Percentiles rank a stretch among this genome's conserved stretches.
Conservation (phyloP, 177 flowering plant genomes). For the Tripterygium wilfordii region DNA sequence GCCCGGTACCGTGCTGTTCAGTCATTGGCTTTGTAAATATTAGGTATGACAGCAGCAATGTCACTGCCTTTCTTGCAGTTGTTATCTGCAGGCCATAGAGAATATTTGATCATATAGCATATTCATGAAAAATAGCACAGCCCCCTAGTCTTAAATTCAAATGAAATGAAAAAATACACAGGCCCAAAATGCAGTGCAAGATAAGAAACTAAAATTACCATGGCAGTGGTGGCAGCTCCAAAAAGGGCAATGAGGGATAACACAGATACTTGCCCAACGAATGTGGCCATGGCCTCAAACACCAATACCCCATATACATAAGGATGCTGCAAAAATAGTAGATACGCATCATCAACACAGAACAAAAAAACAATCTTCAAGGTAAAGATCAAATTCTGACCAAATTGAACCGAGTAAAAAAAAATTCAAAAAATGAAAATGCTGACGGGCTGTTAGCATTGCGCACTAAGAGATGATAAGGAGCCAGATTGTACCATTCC, state of each 20-base stretch:
- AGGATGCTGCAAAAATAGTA: constrained; percentile 81
- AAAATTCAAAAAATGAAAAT: too few relatives aligned
- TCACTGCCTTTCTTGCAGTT: constrained; percentile 91
- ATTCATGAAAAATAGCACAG: too few relatives aligned
- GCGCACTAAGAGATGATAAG: too few relatives aligned
- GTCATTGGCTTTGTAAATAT: constrained; percentile 94
- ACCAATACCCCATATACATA: constrained; percentile 92
- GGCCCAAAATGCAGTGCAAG: too few relatives aligned
- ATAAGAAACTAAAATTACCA: constrained; percentile 44
- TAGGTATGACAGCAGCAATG: constrained; percentile 73
- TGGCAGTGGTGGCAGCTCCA: constrained; percentile 97
- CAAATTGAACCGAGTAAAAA: too few relatives aligned
- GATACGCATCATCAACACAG: too few relatives aligned
- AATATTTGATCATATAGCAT: too few relatives aligned
- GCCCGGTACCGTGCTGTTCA: constrained; percentile 83
- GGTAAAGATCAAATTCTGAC: too few relatives aligned
- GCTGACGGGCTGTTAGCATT: too few relatives aligned
- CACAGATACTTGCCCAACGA: constrained; percentile 89
- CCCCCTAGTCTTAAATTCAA: too few relatives aligned
- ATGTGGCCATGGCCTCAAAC: constrained; percentile 97
- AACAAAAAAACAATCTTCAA: neutral
- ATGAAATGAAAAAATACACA: too few relatives aligned
- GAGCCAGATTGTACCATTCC: too few relatives aligned
- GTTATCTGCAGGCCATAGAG: constrained; percentile 62
- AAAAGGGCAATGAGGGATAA: constrained; percentile 88